Conservation (phyloP, 2,329 filamentous ascomycete genomes). For the Fusarium cyanostomum region DNA sequence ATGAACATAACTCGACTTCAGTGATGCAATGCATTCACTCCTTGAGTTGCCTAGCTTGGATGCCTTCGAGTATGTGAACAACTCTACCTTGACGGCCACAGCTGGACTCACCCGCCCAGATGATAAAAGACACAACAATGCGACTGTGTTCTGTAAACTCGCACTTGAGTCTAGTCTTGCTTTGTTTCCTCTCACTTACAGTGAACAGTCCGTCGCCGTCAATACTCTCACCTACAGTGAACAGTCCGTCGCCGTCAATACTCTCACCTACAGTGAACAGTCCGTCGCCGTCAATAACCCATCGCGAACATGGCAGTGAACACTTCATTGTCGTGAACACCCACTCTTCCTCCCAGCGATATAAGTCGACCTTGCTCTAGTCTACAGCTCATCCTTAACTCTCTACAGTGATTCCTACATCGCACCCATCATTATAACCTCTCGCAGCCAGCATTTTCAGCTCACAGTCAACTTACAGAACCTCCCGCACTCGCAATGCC, state of each 20-base stretch:
- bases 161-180: too few relatives aligned
- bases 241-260: not conserved
- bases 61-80: too few relatives aligned
- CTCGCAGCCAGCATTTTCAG: not conserved
- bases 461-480: not conserved
- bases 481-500: conserved; percentile 2
- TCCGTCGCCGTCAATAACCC: not conserved
- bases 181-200: too few relatives aligned
- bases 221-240: too few relatives aligned
- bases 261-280: too few relatives aligned
- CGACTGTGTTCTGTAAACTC: too few relatives aligned
- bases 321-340: not conserved
- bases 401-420: not conserved
- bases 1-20: too few relatives aligned
- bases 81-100: too few relatives aligned
- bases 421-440: not conserved
- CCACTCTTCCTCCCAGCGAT: not conserved
- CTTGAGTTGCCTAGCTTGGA: too few relatives aligned
- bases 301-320: not conserved
- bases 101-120: too few relatives aligned
- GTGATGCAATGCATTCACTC: too few relatives aligned
- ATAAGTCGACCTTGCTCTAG: not conserved
- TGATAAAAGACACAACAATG: too few relatives aligned
- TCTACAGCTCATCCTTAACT: not conserved
- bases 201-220: not conserved